These are phyloP conservation scores for Monosporozyma unispora DNA, from an alignment of 805 yeast species.

Conservation along the genomic window DNA sequence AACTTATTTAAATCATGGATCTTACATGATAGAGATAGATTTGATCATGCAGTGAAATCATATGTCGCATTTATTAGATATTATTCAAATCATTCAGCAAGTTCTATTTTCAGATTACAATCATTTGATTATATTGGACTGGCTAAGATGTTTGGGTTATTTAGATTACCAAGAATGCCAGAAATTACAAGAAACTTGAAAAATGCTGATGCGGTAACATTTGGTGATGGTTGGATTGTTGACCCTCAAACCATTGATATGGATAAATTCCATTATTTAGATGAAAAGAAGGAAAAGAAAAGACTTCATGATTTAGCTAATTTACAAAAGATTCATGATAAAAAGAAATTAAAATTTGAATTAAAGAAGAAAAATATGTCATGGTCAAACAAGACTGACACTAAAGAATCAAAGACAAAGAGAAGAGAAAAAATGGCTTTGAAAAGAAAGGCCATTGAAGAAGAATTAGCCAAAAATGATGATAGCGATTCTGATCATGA, in stretches of 20 bases:
- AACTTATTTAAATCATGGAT: constrained; percentile 43
- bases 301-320: constrained; percentile 52
- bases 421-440: constrained; percentile 53
- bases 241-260: constrained; percentile 46
- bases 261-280: constrained; percentile 57
- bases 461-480: constrained; percentile 33
- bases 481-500: constrained; percentile 33
- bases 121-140: constrained; percentile 62
- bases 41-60: constrained; percentile 70
- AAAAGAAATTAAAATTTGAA: constrained; percentile 35
- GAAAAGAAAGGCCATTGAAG: constrained; percentile 58
- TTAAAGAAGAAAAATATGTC: constrained; percentile 49
- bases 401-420: constrained; percentile 50
- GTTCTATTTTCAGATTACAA: constrained; percentile 74
- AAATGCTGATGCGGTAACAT: constrained; percentile 34
- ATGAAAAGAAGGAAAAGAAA: constrained; percentile 51
- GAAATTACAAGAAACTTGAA: constrained; percentile 52
- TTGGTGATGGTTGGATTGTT: constrained; percentile 62
- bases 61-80: constrained; percentile 77
- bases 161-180: constrained; percentile 91
- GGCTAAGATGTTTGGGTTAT: constrained; percentile 69
- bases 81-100: constrained; percentile 80
- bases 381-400: constrained; percentile 68
- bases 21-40: constrained; percentile 64
- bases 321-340: constrained; percentile 29